Base-by-base conservation (phyloP, 2,329 filamentous ascomycete species). In the Raffaelea albimanens region DNA sequence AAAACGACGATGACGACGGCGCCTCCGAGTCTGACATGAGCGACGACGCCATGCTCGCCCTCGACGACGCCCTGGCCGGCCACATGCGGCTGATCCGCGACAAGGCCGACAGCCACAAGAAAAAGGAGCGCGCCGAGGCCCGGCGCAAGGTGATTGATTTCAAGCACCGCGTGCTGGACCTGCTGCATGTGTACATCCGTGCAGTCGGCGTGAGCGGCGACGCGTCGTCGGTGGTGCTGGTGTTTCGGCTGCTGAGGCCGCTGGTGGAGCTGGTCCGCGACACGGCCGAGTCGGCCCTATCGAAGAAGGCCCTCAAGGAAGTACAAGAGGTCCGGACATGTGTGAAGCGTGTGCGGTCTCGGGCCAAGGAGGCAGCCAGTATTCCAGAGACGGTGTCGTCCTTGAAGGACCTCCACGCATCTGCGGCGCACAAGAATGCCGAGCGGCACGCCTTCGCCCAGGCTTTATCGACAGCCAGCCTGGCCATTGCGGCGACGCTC, bases 81-180 rank as follows among this genome's bases (percentile, higher is more conserved):
- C 87, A 96, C 52, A 94, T 97, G 73, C 81, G 82, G 55, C 82
- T 90, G 55, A 45, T 56, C 50, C 81, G 83, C 43, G 79, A 78
- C 54, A 83, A 87, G 62, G 70, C 70, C 16, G 68, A 71, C 2
- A 82, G 75, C 61, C 83, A 85, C 60, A 93, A 90, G 68, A 86
- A 90, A 68, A 86, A 90, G 65, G 83, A 93, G 59, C 85, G 85
- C 58, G 87, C 87, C 60, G 85, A 91, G 51, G 90, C 91, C 47
- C 93, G 87, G 61, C 85, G 91, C 56, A 88, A 82, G 19, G 87
- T 97, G 60, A 71, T 95, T 58, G 90, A 91, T 66, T 95, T 98
- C 75, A 98, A 98, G 71, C 87, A 87, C 64, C 85, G 90, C 39
- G 84, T 96, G 5, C 76, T 97, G 4, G 93, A 97, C 59, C 76